A percentile compares a stretch with the other conserved stretches of the same genome.
phyloP scores from a whole-genome alignment of 1,284 basidiomycete species.

The Wolfiporia cocos region DNA sequence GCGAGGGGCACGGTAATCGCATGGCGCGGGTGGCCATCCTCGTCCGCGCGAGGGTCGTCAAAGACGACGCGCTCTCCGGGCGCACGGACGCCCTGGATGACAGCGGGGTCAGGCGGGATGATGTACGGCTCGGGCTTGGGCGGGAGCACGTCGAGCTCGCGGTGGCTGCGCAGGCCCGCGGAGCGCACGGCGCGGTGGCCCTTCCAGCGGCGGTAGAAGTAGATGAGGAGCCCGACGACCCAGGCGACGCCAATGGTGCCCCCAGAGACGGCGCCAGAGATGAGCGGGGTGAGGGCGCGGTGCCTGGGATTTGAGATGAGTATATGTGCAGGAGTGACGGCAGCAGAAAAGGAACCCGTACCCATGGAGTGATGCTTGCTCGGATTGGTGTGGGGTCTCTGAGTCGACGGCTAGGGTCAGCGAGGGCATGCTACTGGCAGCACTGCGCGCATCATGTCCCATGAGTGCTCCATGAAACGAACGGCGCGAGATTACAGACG shows the following conservation, averaged over 20 bases:
- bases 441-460: too few relatives aligned
- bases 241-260: conserved; percentile 45
- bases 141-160: conserved; percentile 26
- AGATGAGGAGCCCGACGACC: conserved; percentile 31
- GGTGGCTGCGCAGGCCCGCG: conserved; percentile 22
- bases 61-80: conserved; percentile 38
- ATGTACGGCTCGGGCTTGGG: conserved; percentile 35
- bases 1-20: conserved; percentile 33
- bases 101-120: conserved; percentile 63
- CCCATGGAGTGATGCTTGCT: conserved; percentile 28
- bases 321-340: neutral
- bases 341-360: conserved; percentile 12
- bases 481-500: too few relatives aligned
- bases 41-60: conserved; percentile 18
- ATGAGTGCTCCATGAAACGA: too few relatives aligned
- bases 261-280: conserved; percentile 58
- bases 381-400: conserved; percentile 16
- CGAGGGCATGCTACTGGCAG: conserved; percentile 8
- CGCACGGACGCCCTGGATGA: conserved; percentile 40
- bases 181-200: conserved; percentile 23
- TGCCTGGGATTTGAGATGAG: conserved; percentile 29
- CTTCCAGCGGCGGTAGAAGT: conserved; percentile 28
- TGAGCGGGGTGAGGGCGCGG: conserved; percentile 53
- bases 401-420: conserved; percentile 8
- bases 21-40: conserved; percentile 12